A percentile compares a stretch with the other conserved stretches of the same genome.
These are phyloP conservation scores for Hymenoscyphus occultus DNA, from an alignment of 2,329 filamentous ascomycete genomes.

Conservation along the genomic window DNA sequence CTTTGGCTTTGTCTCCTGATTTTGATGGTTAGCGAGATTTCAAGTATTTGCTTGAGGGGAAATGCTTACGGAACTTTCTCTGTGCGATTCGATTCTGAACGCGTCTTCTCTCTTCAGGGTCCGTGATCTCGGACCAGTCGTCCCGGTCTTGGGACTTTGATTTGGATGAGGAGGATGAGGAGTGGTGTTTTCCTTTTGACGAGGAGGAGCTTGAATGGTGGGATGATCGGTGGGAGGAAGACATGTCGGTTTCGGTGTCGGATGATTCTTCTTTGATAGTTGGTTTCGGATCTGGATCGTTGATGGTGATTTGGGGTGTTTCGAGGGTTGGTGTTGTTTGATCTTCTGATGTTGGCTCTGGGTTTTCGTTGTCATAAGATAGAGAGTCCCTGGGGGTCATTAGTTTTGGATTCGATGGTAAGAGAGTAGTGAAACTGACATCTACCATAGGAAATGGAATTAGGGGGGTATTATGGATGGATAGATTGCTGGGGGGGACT, in stretches of 20 bases:
- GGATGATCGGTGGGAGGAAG: conserved; percentile 30
- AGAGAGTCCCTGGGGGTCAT: conserved; percentile 26
- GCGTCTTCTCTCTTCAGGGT: conserved; percentile 68
- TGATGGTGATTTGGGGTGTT: conserved; percentile 29
- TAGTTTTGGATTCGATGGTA: conserved; percentile 12
- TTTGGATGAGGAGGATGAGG: conserved; percentile 36
- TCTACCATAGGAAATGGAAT: conserved; percentile 24
- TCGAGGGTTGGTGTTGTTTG: conserved; percentile 16
- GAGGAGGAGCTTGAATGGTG: conserved; percentile 27
- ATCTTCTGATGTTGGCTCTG: conserved; percentile 16
- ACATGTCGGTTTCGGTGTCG: conserved; percentile 27
- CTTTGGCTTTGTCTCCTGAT: conserved; percentile 66
- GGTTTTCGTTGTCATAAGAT: conserved; percentile 23
- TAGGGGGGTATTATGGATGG: conserved; percentile 8
- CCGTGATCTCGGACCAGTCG: conserved; percentile 68
- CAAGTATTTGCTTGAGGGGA: not conserved
- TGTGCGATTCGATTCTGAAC: conserved; percentile 77
- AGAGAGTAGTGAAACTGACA: conserved; percentile 21
- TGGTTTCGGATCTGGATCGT: conserved; percentile 28
- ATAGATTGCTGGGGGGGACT: not conserved
- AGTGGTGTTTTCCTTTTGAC: conserved; percentile 23
- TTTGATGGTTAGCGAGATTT: conserved; percentile 12
- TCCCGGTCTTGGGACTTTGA: conserved; percentile 45
- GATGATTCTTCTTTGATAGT: conserved; percentile 22
- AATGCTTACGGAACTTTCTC: conserved; percentile 66